Percentiles rank a stretch among this genome's conserved stretches.
These are phyloP conservation scores for Talaromyces borbonicus DNA, from an alignment of 495 filamentous ascomycete species.

Conservation along the genomic window DNA sequence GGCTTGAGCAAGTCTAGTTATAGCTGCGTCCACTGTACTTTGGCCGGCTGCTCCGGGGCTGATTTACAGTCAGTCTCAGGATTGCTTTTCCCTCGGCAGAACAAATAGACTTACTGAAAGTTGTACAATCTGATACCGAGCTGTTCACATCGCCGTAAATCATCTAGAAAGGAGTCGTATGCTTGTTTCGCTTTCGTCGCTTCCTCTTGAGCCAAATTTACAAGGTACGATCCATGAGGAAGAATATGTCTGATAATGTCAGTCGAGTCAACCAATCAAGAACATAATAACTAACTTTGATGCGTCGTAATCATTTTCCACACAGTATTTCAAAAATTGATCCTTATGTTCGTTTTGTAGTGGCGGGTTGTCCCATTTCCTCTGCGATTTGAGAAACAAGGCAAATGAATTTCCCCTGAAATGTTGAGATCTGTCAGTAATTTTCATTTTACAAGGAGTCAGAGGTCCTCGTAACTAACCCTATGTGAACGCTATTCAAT, in stretches of 20 bases:
- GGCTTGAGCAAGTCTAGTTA: conserved; percentile 64
- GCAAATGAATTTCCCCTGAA: conserved; percentile 80
- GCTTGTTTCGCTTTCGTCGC: conserved; percentile 73
- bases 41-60: conserved; percentile 71
- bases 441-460: background rate
- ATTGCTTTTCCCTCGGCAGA: no score
- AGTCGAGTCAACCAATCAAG: background rate
- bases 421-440: conserved; percentile 9
- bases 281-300: conserved; percentile 32
- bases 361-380: conserved; percentile 85
- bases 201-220: conserved; percentile 86
- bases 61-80: no score
- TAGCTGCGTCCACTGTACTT: conserved; percentile 53
- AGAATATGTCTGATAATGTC: conserved; percentile 51
- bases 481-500: conserved; percentile 67
- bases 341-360: conserved; percentile 55
- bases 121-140: conserved; percentile 89
- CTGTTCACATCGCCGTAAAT: conserved; percentile 77
- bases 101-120: conserved; percentile 61
- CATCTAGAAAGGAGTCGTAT: conserved; percentile 78
- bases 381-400: conserved; percentile 88
- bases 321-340: conserved; percentile 56
- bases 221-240: conserved; percentile 91
- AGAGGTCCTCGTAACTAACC: conserved; percentile 33
- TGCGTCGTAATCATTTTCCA: conserved; percentile 63